Percentiles rank a stretch among this genome's conserved stretches.
These are phyloP conservation scores for Stephanocyclus meneghinianus DNA, from an alignment of 352 stramenopile species.

Conservation along the genomic window DNA sequence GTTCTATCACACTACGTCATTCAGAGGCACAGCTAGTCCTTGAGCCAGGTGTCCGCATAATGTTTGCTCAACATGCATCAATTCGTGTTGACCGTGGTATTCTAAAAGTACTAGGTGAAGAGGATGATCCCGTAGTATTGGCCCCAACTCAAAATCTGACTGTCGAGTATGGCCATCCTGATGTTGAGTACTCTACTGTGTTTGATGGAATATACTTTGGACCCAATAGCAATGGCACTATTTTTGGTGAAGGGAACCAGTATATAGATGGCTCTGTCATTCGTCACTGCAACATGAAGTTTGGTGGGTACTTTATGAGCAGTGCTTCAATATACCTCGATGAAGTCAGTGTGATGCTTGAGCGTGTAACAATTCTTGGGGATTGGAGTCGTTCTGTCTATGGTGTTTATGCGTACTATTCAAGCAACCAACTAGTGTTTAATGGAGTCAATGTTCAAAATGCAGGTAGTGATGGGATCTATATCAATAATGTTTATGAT, in stretches of 20 bases:
- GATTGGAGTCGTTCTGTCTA: conserved; percentile 6
- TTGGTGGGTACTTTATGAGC: not conserved
- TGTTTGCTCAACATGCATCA: conserved; percentile 16
- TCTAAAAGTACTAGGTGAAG: conserved; percentile 12
- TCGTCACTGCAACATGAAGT: conserved; percentile 9
- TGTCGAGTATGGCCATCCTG: conserved; percentile 7
- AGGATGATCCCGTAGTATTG: not conserved
- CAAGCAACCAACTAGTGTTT: not conserved
- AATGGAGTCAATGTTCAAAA: conserved; percentile 13
- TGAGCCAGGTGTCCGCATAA: conserved; percentile 16
- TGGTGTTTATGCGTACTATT: conserved; percentile 3
- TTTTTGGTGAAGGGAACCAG: conserved; percentile 11
- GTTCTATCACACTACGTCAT: conserved; percentile 18
- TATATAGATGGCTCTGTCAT: conserved; percentile 20
- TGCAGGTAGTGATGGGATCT: not conserved
- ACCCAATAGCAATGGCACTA: conserved; percentile 7
- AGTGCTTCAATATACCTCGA: conserved; percentile 16
- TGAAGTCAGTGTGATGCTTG: conserved; percentile 11
- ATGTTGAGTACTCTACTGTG: not conserved
- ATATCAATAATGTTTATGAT: not conserved
- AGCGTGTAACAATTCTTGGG: conserved; percentile 7
- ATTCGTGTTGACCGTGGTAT: conserved; percentile 22
- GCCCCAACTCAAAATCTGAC: conserved; percentile 3
- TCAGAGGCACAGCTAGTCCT: conserved; percentile 18
- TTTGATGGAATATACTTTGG: conserved; percentile 20